phyloP scores from a whole-genome alignment of 2,329 filamentous ascomycete genomes.

The Colletotrichum abscissum region DNA sequence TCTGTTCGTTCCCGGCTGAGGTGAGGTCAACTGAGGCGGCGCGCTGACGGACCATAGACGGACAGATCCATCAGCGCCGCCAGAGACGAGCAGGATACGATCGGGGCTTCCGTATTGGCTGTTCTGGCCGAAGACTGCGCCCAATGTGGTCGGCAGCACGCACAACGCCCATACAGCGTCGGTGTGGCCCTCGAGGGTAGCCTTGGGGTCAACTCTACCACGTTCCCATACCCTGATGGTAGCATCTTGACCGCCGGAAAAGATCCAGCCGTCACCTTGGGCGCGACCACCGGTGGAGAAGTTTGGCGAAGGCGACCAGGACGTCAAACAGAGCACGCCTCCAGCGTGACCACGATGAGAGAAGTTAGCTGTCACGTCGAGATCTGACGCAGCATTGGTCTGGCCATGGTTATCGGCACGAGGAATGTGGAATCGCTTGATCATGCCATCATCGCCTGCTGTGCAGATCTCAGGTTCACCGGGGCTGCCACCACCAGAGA shows the following conservation, averaged over 20 bases:
- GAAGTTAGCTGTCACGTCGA: slow-evolving; percentile 93
- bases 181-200: slow-evolving; percentile 91
- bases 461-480: slow-evolving; percentile 98
- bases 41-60: slow-evolving; percentile 95
- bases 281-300: slow-evolving; percentile 91
- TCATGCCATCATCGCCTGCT: slow-evolving; percentile 91
- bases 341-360: slow-evolving; percentile 96
- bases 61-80: slow-evolving; percentile 89
- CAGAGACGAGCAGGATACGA: slow-evolving; percentile 89
- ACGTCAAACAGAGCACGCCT: slow-evolving; percentile 85
- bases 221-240: slow-evolving; percentile 96
- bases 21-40: slow-evolving; percentile 86
- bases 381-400: slow-evolving; percentile 72
- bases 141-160: slow-evolving; percentile 86
- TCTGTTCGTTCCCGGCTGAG: slow-evolving; percentile 72
- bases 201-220: slow-evolving; percentile 93
- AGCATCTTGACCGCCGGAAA: slow-evolving; percentile 94
- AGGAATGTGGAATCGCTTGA: slow-evolving; percentile 97
- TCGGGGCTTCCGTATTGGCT: slow-evolving; percentile 84
- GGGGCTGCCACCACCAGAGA: slow-evolving; percentile 94
- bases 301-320: slow-evolving; percentile 87
- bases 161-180: slow-evolving; percentile 97
- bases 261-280: slow-evolving; percentile 96
- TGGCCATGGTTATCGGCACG: slow-evolving; percentile 72
- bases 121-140: slow-evolving; percentile 81